phyloP scores from a whole-genome alignment of 2,329 filamentous ascomycete species.

The Talaromyces verruculosus region DNA sequence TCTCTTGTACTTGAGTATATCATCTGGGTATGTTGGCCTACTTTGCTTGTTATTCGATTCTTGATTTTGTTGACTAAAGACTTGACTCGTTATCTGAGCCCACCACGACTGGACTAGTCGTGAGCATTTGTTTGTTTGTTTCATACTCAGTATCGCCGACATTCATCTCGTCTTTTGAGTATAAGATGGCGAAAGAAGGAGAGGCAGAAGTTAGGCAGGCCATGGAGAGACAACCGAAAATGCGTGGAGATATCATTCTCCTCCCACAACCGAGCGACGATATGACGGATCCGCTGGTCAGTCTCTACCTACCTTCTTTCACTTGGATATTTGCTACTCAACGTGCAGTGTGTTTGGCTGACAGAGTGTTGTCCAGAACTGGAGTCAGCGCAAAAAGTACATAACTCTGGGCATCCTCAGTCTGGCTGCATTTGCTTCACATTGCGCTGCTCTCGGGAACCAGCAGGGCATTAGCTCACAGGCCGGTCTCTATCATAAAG shows the following conservation, averaged over 20 bases:
- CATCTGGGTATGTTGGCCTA: neutral
- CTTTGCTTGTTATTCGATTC: neutral
- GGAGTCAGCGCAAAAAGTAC: conserved; percentile 20
- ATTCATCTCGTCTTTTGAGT: neutral
- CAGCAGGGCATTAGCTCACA: conserved; percentile 22
- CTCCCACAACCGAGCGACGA: conserved; percentile 18
- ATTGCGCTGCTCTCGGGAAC: conserved; percentile 16
- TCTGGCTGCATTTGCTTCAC: conserved; percentile 16
- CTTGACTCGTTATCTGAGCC: neutral
- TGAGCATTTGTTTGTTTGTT: neutral
- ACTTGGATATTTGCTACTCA: neutral
- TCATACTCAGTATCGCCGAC: neutral
- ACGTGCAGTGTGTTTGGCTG: neutral
- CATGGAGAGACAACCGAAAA: conserved; percentile 12
- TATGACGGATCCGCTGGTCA: conserved; percentile 14
- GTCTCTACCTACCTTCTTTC: neutral
- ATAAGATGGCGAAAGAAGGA: neutral
- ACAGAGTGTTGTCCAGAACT: conserved; percentile 12
- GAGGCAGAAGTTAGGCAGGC: neutral
- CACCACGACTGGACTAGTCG: neutral
- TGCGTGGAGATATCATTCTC: conserved; percentile 19
- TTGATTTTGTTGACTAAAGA: neutral
- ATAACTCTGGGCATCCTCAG: conserved; percentile 13
- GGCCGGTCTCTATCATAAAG: conserved; percentile 25
- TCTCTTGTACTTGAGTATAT: neutral